A percentile compares a stretch with the other conserved stretches of the same genome.
phyloP scores from a whole-genome alignment of 768 basidiomycete genomes.

The Sporobolomyces phaffii region DNA sequence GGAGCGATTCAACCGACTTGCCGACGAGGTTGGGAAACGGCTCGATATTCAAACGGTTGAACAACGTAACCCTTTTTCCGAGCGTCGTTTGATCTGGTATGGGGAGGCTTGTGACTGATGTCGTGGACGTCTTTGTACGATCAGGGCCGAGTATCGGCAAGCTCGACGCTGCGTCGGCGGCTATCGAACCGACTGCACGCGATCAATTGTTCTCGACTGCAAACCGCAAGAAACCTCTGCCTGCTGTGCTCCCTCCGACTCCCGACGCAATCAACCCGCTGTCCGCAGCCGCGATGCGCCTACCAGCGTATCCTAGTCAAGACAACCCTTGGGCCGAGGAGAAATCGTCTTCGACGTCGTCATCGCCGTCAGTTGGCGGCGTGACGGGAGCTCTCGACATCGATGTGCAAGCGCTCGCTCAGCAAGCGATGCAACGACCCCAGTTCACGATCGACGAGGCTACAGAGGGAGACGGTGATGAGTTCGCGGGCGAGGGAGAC shows the following conservation, averaged over 20 bases:
- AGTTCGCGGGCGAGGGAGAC: conserved; percentile 46
- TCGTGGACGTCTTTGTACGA: conserved; percentile 51
- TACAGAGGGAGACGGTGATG: conserved; percentile 60
- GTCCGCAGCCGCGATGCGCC: conserved; percentile 34
- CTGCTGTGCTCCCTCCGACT: neutral
- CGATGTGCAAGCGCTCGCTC: conserved; percentile 44
- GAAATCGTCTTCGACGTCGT: conserved; percentile 27
- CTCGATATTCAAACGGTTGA: conserved; percentile 84
- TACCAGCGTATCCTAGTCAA: conserved; percentile 20
- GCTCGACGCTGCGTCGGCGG: conserved; percentile 55
- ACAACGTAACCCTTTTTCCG: conserved; percentile 16
- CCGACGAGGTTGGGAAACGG: conserved; percentile 88
- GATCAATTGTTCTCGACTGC: conserved; percentile 62
- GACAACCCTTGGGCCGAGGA: conserved; percentile 30
- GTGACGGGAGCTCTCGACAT: conserved; percentile 44
- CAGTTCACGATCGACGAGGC: conserved; percentile 97
- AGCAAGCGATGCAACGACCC: conserved; percentile 60
- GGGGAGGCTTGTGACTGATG: neutral
- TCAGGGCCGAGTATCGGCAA: conserved; percentile 75
- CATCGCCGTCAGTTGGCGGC: conserved; percentile 24
- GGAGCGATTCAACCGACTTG: conserved; percentile 85
- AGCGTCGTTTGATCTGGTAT: neutral
- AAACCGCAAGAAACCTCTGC: neutral
- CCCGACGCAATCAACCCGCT: conserved; percentile 16
- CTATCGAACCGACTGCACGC: conserved; percentile 81